Base-by-base conservation (phyloP, 2,329 filamentous ascomycete genomes). In the Dactylonectria macrodidyma region DNA sequence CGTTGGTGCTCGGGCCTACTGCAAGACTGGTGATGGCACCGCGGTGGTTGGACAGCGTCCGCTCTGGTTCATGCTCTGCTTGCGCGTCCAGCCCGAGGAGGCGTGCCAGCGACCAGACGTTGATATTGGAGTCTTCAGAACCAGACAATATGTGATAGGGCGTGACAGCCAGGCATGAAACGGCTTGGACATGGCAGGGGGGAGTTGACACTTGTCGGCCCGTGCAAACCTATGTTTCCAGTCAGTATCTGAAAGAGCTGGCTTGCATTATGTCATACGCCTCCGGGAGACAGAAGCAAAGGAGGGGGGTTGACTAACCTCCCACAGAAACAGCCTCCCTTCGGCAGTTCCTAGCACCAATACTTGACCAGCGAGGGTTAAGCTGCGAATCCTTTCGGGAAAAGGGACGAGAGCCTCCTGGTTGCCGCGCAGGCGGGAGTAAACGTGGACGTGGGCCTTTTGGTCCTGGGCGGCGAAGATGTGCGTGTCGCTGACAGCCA, bases 391-490 rank as follows among this genome's bases (percentile, higher is more conserved):
- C 75, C 91, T 89, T 81, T 98, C 95, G 0, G 93, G 91, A 76
- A 99, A 97, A 1, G 95, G 92, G 22, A 98, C 90, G 19, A 94
- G 88, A 7, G 94, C 93, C 82, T 98, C 95, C 78, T 98, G 95
- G 75, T 93, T 96, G 33, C 93, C 93, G 70, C 93, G 93, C 66
- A 91, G 87, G 62, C 95, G 89, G 65, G 89, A 95, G 82, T 98
- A 99, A 62, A 99, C 94, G 82, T 98, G 94, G 1, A 99, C 88
- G 48, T 97, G 93, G 0, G 95, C 94, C 81, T 97, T 98, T 71
- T 95, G 95, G 57, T 92, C 88, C 80, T 99, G 96, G 4, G 94
- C 95, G 4, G 95, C 92, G 79, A 97, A 99, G 54, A 98, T 87
- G 79, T 99, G 96, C 22, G 91, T 91, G 51, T 89, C 86, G 81